Conservation (phyloP, 768 basidiomycete genomes). For the Mrakia gelida region DNA sequence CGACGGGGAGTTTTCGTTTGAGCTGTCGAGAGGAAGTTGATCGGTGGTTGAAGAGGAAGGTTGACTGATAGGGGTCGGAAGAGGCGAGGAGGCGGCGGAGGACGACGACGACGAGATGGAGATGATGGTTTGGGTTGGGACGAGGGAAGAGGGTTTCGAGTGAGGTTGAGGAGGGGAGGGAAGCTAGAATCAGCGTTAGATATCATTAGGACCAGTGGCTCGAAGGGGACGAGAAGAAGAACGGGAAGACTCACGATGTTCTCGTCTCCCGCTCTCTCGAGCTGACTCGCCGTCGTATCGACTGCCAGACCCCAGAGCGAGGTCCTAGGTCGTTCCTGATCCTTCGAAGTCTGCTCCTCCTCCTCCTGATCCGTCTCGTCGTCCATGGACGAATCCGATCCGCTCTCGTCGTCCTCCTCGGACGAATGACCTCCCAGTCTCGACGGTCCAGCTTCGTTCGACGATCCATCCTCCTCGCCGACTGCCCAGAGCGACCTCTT, state of each 20-base stretch:
- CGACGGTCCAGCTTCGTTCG: neutral
- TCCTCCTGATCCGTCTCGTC: neutral
- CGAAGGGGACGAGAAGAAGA: neutral
- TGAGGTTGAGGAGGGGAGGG: neutral
- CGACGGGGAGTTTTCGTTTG: neutral
- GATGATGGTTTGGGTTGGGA: neutral
- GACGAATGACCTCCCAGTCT: neutral
- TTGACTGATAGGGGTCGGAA: neutral
- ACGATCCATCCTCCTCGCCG: neutral
- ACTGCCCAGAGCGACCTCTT: neutral
- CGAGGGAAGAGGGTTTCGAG: neutral
- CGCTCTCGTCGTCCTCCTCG: neutral
- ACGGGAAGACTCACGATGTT: neutral
- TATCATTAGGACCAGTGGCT: neutral
- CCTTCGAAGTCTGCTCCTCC: neutral
- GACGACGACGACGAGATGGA: constrained; percentile 1
- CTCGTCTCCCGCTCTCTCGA: neutral
- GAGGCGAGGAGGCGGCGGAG: neutral
- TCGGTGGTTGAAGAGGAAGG: neutral
- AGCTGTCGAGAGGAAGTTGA: neutral
- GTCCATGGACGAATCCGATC: neutral
- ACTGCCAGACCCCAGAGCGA: neutral
- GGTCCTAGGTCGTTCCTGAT: neutral
- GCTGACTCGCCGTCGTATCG: neutral
- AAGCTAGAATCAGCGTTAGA: constrained; percentile 3